Evolutionary conservation across 495 filamentous ascomycete species (phyloP).

Genomic region (Xylaria scruposa): DNA sequence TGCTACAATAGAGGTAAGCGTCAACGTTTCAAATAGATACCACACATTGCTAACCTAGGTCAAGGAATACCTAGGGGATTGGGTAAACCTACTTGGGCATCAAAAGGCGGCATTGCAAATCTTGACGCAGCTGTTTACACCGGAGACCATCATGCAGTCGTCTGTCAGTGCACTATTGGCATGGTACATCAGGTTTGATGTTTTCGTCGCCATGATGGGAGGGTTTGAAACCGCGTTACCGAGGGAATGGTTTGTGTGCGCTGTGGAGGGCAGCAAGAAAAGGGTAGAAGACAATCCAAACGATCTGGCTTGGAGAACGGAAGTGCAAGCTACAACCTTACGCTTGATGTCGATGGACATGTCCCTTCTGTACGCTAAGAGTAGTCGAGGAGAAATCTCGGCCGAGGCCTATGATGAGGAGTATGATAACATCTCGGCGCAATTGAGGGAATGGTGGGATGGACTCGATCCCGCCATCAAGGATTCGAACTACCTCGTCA

Average conservation of each 20-base stretch:
- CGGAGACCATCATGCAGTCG: constrained; percentile 74
- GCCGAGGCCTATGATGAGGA: constrained; percentile 69
- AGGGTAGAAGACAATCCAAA: constrained; percentile 66
- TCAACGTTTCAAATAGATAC: background rate
- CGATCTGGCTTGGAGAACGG: constrained; percentile 69
- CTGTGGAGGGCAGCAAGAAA: constrained; percentile 66
- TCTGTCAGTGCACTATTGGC: constrained; percentile 71
- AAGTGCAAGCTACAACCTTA: constrained; percentile 66
- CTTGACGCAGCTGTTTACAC: constrained; percentile 77
- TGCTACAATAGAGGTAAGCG: constrained; percentile 85
- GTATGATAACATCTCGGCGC: constrained; percentile 61
- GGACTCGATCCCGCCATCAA: constrained; percentile 65
- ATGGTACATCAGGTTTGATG: constrained; percentile 92
- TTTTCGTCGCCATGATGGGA: constrained; percentile 82
- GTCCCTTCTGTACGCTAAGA: constrained; percentile 77
- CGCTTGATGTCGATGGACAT: constrained; percentile 82
- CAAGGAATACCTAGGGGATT: constrained; percentile 94
- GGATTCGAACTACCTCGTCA: constrained; percentile 64
- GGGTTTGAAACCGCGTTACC: constrained; percentile 75
- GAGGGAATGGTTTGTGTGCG: constrained; percentile 79
- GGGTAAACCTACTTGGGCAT: constrained; percentile 89
- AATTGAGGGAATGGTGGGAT: constrained; percentile 62
- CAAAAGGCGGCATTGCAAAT: constrained; percentile 88
- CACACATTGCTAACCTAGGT: constrained; percentile 37
- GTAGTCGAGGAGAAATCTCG: constrained; percentile 65